A percentile compares a stretch with the other conserved stretches of the same genome.
Conservation (phyloP, 495 filamentous ascomycete species). For the Penicillium pulvis region DNA sequence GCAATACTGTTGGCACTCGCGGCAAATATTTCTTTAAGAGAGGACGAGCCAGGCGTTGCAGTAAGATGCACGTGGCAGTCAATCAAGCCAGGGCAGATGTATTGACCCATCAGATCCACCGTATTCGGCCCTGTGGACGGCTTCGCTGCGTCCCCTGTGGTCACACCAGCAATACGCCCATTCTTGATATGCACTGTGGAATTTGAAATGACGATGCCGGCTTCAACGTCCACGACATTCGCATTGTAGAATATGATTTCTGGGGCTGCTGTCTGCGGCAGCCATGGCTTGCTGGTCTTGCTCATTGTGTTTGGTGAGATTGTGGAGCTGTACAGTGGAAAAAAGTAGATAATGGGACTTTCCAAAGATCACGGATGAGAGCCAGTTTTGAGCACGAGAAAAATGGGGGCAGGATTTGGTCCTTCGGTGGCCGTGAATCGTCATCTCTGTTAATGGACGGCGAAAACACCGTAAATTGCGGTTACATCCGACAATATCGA, state of each 20-base stretch:
- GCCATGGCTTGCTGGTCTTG: conserved; percentile 27
- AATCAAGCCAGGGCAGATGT: conserved; percentile 56
- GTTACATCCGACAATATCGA: neutral
- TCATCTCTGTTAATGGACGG: neutral
- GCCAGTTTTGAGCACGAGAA: neutral
- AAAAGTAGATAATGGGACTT: no score
- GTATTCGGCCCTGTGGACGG: neutral
- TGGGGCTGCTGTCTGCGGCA: conserved; percentile 15
- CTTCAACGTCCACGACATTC: conserved; percentile 25
- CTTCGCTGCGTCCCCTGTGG: neutral
- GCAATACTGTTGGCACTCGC: conserved; percentile 14
- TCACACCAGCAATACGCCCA: conserved; percentile 13
- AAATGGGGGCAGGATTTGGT: neutral
- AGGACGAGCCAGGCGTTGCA: conserved; percentile 38
- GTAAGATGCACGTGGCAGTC: conserved; percentile 58
- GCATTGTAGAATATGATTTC: conserved; percentile 26
- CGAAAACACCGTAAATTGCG: neutral
- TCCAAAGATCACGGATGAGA: no score
- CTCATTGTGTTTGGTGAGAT: neutral
- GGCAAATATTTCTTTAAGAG: conserved; percentile 20
- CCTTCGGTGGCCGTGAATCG: neutral
- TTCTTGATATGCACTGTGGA: conserved; percentile 18
- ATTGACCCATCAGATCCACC: conserved; percentile 45
- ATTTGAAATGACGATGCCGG: conserved; percentile 15
- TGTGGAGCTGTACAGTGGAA: neutral